These are phyloP conservation scores for Lachancea thermotolerans DNA, from an alignment of 805 yeast species.

Conservation along the genomic window DNA sequence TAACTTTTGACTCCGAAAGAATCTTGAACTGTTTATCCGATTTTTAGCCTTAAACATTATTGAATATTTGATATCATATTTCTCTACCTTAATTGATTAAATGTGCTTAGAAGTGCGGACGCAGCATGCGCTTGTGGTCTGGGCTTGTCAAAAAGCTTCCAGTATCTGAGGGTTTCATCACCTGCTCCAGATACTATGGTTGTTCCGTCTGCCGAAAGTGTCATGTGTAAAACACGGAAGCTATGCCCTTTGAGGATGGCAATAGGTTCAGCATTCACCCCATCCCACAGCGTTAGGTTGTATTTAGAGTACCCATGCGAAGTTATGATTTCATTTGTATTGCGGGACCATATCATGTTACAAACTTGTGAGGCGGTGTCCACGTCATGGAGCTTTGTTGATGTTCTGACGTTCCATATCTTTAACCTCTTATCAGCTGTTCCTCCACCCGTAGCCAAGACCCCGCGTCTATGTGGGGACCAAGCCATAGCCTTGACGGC, in stretches of 20 bases:
- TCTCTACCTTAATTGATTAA: conserved; percentile 57
- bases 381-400: conserved; percentile 65
- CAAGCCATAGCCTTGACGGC: conserved; percentile 96
- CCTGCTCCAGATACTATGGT: conserved; percentile 98
- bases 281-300: conserved; percentile 91
- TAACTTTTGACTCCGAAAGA: conserved; percentile 15
- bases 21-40: conserved; percentile 22
- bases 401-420: conserved; percentile 86
- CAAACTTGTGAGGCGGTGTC: conserved; percentile 97
- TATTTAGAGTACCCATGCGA: conserved; percentile 92
- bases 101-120: conserved; percentile 64
- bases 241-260: conserved; percentile 94
- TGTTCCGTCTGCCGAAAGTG: conserved; percentile 92
- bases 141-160: conserved; percentile 88
- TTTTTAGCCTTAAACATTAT: conserved; percentile 2
- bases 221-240: conserved; percentile 79
- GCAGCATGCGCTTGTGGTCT: conserved; percentile 52
- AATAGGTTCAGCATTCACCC: conserved; percentile 82
- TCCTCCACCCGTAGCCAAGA: conserved; percentile 94
- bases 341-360: conserved; percentile 86
- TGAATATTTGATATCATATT: not conserved
- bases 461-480: conserved; percentile 95
- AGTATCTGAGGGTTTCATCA: conserved; percentile 90
- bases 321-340: conserved; percentile 85
- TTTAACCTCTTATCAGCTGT: conserved; percentile 87